Evolutionary conservation across 2,329 filamentous ascomycete species (phyloP), one percentile per base, ranked within the genome.

Genomic region (Hypoxylon sp.): DNA sequence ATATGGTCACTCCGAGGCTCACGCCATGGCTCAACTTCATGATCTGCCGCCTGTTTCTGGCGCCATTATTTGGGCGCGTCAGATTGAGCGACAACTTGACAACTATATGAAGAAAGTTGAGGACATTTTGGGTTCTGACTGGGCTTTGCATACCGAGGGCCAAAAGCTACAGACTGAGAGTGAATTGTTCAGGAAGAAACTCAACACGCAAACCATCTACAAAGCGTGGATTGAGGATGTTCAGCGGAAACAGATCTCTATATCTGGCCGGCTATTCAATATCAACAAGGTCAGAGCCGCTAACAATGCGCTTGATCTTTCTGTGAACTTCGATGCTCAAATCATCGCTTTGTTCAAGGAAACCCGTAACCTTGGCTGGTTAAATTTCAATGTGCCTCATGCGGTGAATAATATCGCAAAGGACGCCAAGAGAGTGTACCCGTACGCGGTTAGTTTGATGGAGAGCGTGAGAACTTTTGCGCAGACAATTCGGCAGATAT

Each of bases 71-170:
- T 98, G 96, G 92, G 95, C 95, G 24, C 91, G 94, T 47, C 96
- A 99, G 80, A 99, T 99, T 68, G 95, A 99, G 83, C 90, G 94
- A 37, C 96, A 99, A 80, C 88, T 99, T 9, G 92, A 98, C 76
- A 92, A 91, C 10, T 99, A 99, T 80, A 98, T 99, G 94, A 93
- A 94, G 78, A 98, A 98, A 80, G 95, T 99, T n/a, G 97, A 98
- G 79, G 94, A 97, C 73, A 96, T 99, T 39, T 88, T 99, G 22
- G 96, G 96, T 54, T 91, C 93, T 63, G 94, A 98, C 73, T 99
- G 96, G 96, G 91, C 92, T 60, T 85, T 98, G 66, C 97, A 99
- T 77, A 89, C 94, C 5, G 96, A 99, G 78, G 97, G 97, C 1
- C 94, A 98, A 77, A 97, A 97, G 80, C 87, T 99, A 19, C 92